These are phyloP conservation scores for Pleurostoma richardsiae DNA, from an alignment of 2,329 filamentous ascomycete genomes.

Conservation along the genomic window DNA sequence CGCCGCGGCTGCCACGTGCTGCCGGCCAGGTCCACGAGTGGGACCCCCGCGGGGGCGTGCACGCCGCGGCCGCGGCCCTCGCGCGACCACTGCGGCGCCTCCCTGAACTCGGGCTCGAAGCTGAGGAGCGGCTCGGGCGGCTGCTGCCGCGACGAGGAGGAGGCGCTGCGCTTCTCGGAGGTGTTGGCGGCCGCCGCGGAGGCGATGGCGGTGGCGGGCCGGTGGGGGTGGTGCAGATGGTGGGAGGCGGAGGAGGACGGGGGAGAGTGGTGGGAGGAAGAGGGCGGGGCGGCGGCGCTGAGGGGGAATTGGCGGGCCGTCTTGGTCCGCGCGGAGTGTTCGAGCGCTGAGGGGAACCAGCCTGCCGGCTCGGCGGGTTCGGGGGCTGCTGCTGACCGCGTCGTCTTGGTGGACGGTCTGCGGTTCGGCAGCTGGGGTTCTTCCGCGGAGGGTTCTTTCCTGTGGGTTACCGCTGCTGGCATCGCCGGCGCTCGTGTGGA, in stretches of 20 bases:
- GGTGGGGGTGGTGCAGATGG: no score
- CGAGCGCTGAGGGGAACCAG: slow-evolving; percentile 31
- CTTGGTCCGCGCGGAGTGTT: slow-evolving; percentile 16
- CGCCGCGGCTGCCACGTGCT: no score
- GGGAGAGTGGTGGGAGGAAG: no score
- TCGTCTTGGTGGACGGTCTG: no score
- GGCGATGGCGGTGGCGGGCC: no score
- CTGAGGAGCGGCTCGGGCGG: slow-evolving; percentile 60
- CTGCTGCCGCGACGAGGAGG: not conserved
- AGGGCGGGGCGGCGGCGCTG: not conserved
- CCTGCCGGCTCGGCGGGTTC: slow-evolving; percentile 17
- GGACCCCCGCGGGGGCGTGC: slow-evolving; percentile 23
- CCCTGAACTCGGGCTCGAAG: slow-evolving; percentile 58
- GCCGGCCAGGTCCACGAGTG: slow-evolving; percentile 13
- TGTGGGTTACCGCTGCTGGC: no score
- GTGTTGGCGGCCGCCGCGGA: no score
- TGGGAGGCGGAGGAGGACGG: no score
- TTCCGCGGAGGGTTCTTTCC: no score
- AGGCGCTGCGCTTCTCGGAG: not conserved
- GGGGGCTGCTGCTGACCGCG: not conserved
- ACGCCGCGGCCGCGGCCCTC: slow-evolving; percentile 46
- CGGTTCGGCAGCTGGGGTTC: no score
- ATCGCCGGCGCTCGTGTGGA: no score
- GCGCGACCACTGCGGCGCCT: slow-evolving; percentile 54
- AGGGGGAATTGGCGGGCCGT: slow-evolving; percentile 1